Evolutionary conservation across 2,329 filamentous ascomycete genomes (phyloP).

Genomic region (Dactylellina cionopaga): DNA sequence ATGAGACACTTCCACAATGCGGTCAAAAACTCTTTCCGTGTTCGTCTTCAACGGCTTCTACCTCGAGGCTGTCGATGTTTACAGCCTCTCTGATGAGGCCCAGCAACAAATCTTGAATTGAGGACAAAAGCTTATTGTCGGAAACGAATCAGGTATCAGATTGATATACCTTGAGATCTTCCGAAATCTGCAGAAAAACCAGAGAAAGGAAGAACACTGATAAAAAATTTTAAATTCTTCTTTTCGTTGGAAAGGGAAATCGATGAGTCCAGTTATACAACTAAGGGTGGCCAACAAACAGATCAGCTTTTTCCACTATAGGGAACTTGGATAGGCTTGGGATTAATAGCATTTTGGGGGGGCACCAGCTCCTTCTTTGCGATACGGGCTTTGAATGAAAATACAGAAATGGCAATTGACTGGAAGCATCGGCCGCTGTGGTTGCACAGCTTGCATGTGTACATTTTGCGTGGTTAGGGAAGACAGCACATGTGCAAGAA

Average conservation of each 20-base stretch:
- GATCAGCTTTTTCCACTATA: slow-evolving; percentile 53
- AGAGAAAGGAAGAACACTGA: slow-evolving; percentile 35
- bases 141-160: slow-evolving; percentile 33
- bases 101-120: slow-evolving; percentile 23
- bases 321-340: slow-evolving; percentile 37
- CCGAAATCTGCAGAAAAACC: slow-evolving; percentile 31
- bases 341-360: slow-evolving; percentile 22
- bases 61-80: slow-evolving; percentile 7
- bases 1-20: slow-evolving; percentile 45
- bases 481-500: slow-evolving; percentile 43
- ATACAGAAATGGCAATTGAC: slow-evolving; percentile 49
- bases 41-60: slow-evolving; percentile 41
- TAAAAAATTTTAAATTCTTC: slow-evolving; percentile 36
- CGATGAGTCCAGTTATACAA: slow-evolving; percentile 45
- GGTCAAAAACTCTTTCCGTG: slow-evolving; percentile 50
- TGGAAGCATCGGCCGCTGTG: slow-evolving; percentile 47
- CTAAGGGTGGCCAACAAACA: slow-evolving; percentile 40
- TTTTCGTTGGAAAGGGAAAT: slow-evolving; percentile 51
- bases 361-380: slow-evolving; percentile 32
- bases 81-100: slow-evolving; percentile 5
- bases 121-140: slow-evolving; percentile 15
- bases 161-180: slow-evolving; percentile 32
- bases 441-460: slow-evolving; percentile 52
- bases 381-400: slow-evolving; percentile 48
- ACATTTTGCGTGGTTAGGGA: slow-evolving; percentile 49